Evolutionary conservation across 2,329 filamentous ascomycete genomes (phyloP).

Genomic region (Emmonsiellopsis sp.): DNA sequence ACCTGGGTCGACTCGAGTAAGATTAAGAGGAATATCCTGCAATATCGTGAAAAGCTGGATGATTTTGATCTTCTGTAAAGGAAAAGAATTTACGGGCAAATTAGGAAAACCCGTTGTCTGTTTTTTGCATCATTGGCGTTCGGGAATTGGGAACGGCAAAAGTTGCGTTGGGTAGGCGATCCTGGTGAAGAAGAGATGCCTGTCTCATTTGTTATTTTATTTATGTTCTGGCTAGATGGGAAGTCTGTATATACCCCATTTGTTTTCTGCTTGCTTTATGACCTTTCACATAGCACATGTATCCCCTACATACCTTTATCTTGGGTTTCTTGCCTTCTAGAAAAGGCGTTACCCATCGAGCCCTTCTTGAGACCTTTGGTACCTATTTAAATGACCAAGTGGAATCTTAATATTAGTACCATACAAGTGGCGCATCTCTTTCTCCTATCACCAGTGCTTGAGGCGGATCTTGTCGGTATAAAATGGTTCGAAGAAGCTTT

Average conservation of each 20-base stretch:
- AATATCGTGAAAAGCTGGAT: constrained; percentile 88
- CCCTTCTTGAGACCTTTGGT: no score
- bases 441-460: no score
- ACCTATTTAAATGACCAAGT: no score
- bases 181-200: neutral
- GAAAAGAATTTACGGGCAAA: neutral
- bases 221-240: neutral
- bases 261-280: neutral
- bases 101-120: neutral
- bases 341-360: no score
- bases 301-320: neutral
- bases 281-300: neutral
- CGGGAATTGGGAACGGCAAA: neutral
- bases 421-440: no score
- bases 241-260: neutral
- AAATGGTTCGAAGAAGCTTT: no score
- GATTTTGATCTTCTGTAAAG: constrained; percentile 80
- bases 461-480: no score
- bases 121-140: neutral
- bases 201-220: neutral
- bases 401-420: no score
- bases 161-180: neutral
- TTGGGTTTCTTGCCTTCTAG: neutral
- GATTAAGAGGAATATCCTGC: constrained; percentile 93
- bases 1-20: constrained; percentile 95